Conservation (phyloP, 2,329 filamentous ascomycete genomes). For the Alternaria burnsii region DNA sequence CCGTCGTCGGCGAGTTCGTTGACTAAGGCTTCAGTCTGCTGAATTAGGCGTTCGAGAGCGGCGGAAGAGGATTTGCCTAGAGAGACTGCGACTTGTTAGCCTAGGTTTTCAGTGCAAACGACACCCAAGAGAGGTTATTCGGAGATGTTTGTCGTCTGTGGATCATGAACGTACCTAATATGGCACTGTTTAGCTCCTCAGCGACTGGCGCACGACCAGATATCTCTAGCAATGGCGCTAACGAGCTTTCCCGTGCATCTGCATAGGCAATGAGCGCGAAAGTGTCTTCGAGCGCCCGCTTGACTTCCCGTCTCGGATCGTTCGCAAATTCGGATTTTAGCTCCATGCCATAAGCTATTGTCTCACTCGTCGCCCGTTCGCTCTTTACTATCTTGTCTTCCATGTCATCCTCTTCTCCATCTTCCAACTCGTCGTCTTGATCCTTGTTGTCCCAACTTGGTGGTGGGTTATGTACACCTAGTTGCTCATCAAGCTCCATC, state of each 20-base stretch:
- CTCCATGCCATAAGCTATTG: slow-evolving; percentile 80
- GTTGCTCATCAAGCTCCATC: slow-evolving; percentile 65
- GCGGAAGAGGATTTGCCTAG: slow-evolving; percentile 89
- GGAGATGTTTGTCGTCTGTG: neutral
- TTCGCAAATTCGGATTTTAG: slow-evolving; percentile 79
- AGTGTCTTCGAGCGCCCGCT: slow-evolving; percentile 79
- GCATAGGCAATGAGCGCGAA: slow-evolving; percentile 88
- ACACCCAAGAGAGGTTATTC: neutral
- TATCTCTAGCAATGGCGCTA: slow-evolving; percentile 80
- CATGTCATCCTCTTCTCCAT: slow-evolving; percentile 38
- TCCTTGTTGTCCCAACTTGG: slow-evolving; percentile 39
- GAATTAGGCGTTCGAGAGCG: slow-evolving; percentile 82
- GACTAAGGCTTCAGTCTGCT: slow-evolving; percentile 87
- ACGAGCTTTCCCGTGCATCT: slow-evolving; percentile 78
- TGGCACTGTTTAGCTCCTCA: slow-evolving; percentile 93
- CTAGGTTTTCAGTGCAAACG: neutral
- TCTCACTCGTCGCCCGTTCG: slow-evolving; percentile 68
- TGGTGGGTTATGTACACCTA: slow-evolving; percentile 46
- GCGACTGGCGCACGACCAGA: slow-evolving; percentile 80
- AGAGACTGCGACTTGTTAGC: slow-evolving; percentile 67
- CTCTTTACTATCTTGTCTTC: slow-evolving; percentile 45
- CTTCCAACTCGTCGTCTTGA: slow-evolving; percentile 51
- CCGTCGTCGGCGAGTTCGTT: slow-evolving; percentile 82
- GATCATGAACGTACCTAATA: slow-evolving; percentile 69
- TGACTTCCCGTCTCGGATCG: slow-evolving; percentile 74